Evolutionary conservation across 257 asterid genomes (phyloP), one percentile per base, ranked within the genome.

Genomic region (Petunia axillaris): DNA sequence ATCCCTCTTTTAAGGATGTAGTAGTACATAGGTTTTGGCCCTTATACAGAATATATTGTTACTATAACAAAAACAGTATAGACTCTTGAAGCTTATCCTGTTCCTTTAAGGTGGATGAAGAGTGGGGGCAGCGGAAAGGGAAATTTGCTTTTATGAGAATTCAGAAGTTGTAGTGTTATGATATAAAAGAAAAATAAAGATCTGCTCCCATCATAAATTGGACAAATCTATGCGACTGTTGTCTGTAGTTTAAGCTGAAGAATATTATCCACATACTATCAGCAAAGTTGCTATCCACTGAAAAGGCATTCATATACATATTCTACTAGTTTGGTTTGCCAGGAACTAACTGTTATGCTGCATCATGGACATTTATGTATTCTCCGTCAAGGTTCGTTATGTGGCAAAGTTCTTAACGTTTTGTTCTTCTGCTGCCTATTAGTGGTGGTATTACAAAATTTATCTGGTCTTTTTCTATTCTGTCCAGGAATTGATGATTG

Each of bases 401-500:
- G 59, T 48, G 25, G 60, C 60, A 48, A 35, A 71, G 43, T 48
- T 71, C 77, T 25, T 48, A 48, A 2, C 48, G 60, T 50, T 71
- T 71, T 46, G 43, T 71, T 71, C 10, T 35, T 16, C 77, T 6
- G 80, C 80, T 59, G 16, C 35, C 59, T 7, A 59, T 71, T 43
- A 71, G 57, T 71, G 11, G 48, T 16, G n/a, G n/a, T 6, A 48
- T 66, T 16, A 66, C 46, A 78, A 4, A 1, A 67, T 70, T 58
- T 41, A 5, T 67, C 16, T 16, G 35, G 41, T 59, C 39, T 36
- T 54, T 40, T 63, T 82, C 36, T 63, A 68, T 78, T 73, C 41
- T 65, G 48, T 14, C 50, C 82, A 94, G 98, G 98, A 92, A 57
- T 91, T 89, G 97, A 86, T 86, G 95, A 87, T 95, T 64, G 98